phyloP scores from a whole-genome alignment of 2,329 filamentous ascomycete species.

The Neopestalotiopsis sp. region DNA sequence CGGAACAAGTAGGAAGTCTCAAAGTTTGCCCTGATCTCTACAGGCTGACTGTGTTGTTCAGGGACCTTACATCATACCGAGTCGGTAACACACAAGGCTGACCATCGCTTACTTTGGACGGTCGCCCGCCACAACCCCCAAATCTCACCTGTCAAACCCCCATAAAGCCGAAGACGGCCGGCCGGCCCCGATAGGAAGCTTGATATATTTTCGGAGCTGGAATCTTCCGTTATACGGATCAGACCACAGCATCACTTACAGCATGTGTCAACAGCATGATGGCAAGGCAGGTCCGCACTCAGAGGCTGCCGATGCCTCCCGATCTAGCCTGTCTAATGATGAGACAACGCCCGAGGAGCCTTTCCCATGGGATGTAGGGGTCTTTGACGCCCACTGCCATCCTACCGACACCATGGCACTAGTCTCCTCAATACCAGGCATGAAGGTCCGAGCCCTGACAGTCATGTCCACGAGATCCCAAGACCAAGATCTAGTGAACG shows the following conservation, averaged over 20 bases:
- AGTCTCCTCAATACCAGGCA: slow-evolving; percentile 61
- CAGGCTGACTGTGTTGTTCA: background rate
- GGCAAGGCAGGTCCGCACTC: slow-evolving; percentile 19
- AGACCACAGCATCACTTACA: background rate
- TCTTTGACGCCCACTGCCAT: slow-evolving; percentile 84
- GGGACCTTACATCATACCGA: background rate
- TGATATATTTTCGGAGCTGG: background rate
- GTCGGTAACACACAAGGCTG: background rate
- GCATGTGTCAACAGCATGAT: slow-evolving; percentile 34
- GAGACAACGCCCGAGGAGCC: slow-evolving; percentile 27
- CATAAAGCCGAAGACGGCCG: background rate
- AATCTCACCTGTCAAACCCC: background rate
- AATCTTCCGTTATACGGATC: background rate
- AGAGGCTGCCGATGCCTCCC: slow-evolving; percentile 16
- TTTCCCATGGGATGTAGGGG: slow-evolving; percentile 74
- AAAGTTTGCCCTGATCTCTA: background rate
- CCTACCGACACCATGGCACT: slow-evolving; percentile 78
- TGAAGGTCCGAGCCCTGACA: slow-evolving; percentile 71
- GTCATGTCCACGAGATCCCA: slow-evolving; percentile 80
- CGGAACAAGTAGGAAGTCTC: background rate
- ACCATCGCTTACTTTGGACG: background rate
- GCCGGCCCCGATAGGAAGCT: background rate
- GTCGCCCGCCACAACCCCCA: background rate
- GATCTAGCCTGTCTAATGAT: background rate
- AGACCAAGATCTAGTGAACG: slow-evolving; percentile 75